These are phyloP conservation scores for Conticribra guillardii DNA, from an alignment of 108 stramenopile species.

Conservation along the genomic window DNA sequence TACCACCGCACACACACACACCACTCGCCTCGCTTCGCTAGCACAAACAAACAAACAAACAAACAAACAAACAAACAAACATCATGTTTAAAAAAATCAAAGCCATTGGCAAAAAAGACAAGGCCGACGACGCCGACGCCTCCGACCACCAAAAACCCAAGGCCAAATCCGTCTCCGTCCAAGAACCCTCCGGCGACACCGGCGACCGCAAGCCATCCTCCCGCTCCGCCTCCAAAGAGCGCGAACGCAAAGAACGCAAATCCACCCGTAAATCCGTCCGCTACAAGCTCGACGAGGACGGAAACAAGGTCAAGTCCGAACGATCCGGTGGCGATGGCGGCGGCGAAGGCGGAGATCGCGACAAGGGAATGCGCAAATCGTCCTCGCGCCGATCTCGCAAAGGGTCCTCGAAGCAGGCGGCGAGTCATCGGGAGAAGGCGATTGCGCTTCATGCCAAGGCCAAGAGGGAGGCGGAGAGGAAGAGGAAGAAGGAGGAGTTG, in stretches of 20 bases:
- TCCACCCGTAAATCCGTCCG: constrained; percentile 16
- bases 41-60: too few species aligned
- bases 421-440: constrained; percentile 28
- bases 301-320: constrained; percentile 4
- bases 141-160: neutral
- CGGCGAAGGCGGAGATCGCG: neutral
- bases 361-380: constrained; percentile 1
- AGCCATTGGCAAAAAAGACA: constrained; percentile 4
- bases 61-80: neutral
- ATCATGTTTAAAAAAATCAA: constrained; percentile 24
- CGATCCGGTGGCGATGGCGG: neutral
- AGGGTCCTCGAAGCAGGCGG: neutral
- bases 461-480: constrained; percentile 37
- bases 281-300: constrained; percentile 23
- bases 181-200: neutral
- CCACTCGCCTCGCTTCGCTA: too few species aligned
- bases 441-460: constrained; percentile 47
- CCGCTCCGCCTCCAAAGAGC: neutral
- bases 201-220: neutral
- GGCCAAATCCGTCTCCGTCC: neutral
- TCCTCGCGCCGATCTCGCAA: neutral
- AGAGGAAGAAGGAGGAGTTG: constrained; percentile 24
- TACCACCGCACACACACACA: neutral
- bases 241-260: constrained; percentile 9
- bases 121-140: neutral